Base-by-base conservation (phyloP, 495 filamentous ascomycete species). In the Talaromyces liani region DNA sequence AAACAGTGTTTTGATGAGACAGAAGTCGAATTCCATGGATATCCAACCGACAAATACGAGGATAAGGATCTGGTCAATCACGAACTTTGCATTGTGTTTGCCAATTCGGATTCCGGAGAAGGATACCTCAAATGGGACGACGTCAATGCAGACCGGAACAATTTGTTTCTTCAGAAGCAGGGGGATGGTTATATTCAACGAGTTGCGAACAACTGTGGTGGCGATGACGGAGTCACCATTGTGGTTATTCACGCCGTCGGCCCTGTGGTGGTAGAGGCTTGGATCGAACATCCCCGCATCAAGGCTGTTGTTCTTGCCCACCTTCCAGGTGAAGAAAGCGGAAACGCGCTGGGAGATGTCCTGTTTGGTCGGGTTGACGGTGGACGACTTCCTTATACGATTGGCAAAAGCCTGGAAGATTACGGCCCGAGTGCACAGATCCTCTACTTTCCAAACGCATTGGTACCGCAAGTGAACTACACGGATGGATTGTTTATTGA, bases 171-270 rank as follows among this genome's bases (percentile, higher is more conserved):
- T 3, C 90, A 96, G 69, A 91, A 93, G 64, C 86, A 83, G 20
- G 91, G 92, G 10, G 89, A 94, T 62, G 72, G 82, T 6, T 79
- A 97, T 8, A 83, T 97, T 47, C 71, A 85, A 27, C 72, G 82
- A 7, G 91, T 97, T 2, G 89, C 91, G 0, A 71, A 79, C 9
- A 78, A 81, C 51, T 98, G 94, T 68, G 85, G 87, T 33, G 74
- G 75, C 22, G 88, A 85, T 54, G 82, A 80, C 29, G 88, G 89
- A 18, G 82, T 82, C 45, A 90, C 90, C 9, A 79, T 97, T 14
- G 91, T 97, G 1, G 83, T 97, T 24, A 78, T 97, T n/a, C 94
- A 98, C 72, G 81, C 94, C 2, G 90, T 97, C 24, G 94, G 94
- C 0, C 92, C 94, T 0, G 91, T 96, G 5, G 73, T 92, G 10